Conservation (phyloP, 352 stramenopile species). For the Globisporangium canariense region DNA sequence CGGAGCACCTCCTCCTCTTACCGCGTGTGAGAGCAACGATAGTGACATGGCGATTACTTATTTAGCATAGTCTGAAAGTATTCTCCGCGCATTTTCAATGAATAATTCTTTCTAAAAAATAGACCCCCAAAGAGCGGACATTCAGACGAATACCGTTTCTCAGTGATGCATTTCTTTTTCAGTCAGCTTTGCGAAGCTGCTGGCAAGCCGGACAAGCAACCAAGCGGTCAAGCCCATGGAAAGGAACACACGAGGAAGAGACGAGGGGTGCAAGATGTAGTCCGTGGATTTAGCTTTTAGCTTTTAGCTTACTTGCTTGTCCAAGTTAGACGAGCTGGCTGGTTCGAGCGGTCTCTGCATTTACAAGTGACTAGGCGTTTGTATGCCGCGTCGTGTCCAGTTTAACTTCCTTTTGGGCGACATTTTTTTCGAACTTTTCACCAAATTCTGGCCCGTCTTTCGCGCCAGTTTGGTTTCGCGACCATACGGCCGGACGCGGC, state of each 20-base stretch:
- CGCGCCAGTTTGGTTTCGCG: constrained; percentile 3
- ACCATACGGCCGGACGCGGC: neutral
- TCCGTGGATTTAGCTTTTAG: neutral
- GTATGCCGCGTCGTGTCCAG: neutral
- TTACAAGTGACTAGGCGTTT: constrained; percentile 2
- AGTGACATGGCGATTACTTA: constrained; percentile 2
- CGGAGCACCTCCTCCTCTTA: neutral
- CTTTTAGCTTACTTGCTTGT: neutral
- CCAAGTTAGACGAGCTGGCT: neutral
- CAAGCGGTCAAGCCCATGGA: neutral
- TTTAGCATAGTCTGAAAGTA: neutral
- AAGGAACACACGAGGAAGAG: neutral
- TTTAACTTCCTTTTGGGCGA: neutral
- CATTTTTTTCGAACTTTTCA: neutral
- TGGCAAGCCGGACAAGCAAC: neutral
- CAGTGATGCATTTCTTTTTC: neutral
- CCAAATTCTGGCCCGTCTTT: neutral
- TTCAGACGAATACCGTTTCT: constrained; percentile 8
- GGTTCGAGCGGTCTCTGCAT: neutral
- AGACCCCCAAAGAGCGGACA: neutral
- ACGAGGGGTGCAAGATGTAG: neutral
- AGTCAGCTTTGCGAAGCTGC: neutral
- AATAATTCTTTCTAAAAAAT: constrained; percentile 2
- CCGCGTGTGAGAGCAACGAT: neutral
- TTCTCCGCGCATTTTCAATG: neutral